Evolutionary conservation across 306 rosid species (phyloP), one percentile per base, ranked within the genome.

Genomic region (Rubus idaeus): DNA sequence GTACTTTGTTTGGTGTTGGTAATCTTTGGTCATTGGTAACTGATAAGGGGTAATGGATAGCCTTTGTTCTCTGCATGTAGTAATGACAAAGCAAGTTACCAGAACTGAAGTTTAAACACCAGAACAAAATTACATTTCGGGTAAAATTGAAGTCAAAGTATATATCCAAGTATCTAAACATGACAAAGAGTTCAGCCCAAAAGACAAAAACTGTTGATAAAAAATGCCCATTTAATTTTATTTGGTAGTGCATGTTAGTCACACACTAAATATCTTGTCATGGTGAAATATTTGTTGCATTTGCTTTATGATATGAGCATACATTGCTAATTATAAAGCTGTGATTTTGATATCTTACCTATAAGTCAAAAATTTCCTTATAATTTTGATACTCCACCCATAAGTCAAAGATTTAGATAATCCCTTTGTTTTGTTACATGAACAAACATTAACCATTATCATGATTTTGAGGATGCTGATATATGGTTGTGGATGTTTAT

Each of bases 401-500:
- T 70, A 1, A 62, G 44, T 62, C 44, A 35, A 30, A 30, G 45
- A 30, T 16, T 39, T 63, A 5, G 46, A 46, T 73, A 9, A 41
- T 53, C 61, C 5, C 47, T 46, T 17, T 23, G 30, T 68, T 60
- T 30, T 74, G 60, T 61, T 46, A 44, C 66, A 42, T 61, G 76
- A 20, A 73, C 26, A 53, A n/a, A 69, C 47, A 23, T 26, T 49
- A 16, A 16, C 47, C 57, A 77, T 16, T 60, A 46, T n/a, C 49
- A 58, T 71, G 39, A 30, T 56, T 65, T 81, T 65, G 46, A 13
- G 47, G 44, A 39, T 75, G 64, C 69, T 83, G 82, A 89, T 8
- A 56, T 56, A 10, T 79, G 39, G 20, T 46, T 55, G 73, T 75
- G 71, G 76, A 60, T 76, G 16, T 26, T 84, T 26, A 11, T 53